Evolutionary conservation across 805 yeast genomes (phyloP).

Genomic region (Priceomyces haplophilus): DNA sequence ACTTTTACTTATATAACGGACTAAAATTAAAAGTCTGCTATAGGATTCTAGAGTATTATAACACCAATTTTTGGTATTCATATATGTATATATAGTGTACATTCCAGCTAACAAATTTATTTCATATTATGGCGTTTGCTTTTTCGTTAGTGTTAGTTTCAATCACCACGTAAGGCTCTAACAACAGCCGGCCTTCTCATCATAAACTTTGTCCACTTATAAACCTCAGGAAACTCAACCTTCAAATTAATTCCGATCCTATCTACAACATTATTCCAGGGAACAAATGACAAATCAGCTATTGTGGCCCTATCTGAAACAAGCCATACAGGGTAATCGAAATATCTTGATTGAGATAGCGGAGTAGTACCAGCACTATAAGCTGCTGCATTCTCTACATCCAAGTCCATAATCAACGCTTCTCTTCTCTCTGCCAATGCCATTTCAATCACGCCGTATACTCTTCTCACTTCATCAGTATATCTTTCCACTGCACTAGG

Average conservation of each 20-base stretch:
- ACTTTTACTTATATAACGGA: not conserved
- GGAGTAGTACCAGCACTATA: constrained; percentile 89
- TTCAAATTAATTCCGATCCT: constrained; percentile 85
- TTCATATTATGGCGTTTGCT: no score
- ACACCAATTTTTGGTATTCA: not conserved
- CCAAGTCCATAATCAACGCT: constrained; percentile 83
- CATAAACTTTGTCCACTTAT: constrained; percentile 93
- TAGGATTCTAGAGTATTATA: no score
- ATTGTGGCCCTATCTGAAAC: constrained; percentile 79
- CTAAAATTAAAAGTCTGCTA: not conserved
- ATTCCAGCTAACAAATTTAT: not conserved
- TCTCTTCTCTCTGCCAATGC: constrained; percentile 91
- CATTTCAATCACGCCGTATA: constrained; percentile 92
- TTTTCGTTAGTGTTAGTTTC: constrained; percentile 2
- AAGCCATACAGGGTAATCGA: constrained; percentile 92
- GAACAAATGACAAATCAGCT: constrained; percentile 90
- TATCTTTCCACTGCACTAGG: constrained; percentile 89
- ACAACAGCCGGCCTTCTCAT: constrained; percentile 92
- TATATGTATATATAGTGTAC: not conserved
- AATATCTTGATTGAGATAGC: constrained; percentile 75
- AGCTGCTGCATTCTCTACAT: constrained; percentile 81
- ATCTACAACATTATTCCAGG: constrained; percentile 96
- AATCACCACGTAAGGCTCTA: constrained; percentile 77
- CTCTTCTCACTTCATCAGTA: constrained; percentile 88
- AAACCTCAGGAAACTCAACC: constrained; percentile 89